Percentiles rank a stretch among this genome's conserved stretches.
These are phyloP conservation scores for Verticillium dahliae DNA, from an alignment of 2,329 filamentous ascomycete species.

Conservation along the genomic window DNA sequence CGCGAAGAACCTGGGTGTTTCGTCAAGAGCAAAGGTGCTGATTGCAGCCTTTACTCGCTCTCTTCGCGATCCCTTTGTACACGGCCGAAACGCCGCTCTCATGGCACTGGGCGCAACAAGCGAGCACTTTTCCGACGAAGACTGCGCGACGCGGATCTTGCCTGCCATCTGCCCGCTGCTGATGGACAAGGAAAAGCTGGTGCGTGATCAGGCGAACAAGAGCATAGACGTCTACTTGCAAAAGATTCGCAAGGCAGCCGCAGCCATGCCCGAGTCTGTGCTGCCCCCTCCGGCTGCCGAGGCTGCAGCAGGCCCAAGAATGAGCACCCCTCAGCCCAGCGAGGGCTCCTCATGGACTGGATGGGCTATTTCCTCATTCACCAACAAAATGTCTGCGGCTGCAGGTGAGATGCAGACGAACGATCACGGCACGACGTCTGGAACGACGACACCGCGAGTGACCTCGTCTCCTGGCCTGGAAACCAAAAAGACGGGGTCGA, in stretches of 20 bases:
- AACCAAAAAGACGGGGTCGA: constrained; percentile 34
- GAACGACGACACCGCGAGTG: constrained; percentile 33
- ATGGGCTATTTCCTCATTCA: constrained; percentile 98
- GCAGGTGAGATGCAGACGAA: constrained; percentile 76
- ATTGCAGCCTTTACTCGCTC: constrained; percentile 88
- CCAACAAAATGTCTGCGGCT: constrained; percentile 81
- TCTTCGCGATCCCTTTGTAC: constrained; percentile 87
- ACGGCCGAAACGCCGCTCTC: constrained; percentile 83
- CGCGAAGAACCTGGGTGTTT: constrained; percentile 73
- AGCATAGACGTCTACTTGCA: constrained; percentile 81
- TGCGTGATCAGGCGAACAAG: constrained; percentile 87
- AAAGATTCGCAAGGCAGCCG: constrained; percentile 72
- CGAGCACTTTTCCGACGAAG: constrained; percentile 84
- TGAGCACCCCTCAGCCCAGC: constrained; percentile 66
- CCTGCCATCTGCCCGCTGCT: constrained; percentile 78
- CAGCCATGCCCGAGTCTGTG: constrained; percentile 71
- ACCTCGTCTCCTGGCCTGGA: constrained; percentile 31
- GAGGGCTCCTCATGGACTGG: constrained; percentile 72
- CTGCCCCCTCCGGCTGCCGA: constrained; percentile 58
- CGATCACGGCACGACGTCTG: constrained; percentile 30
- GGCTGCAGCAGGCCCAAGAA: constrained; percentile 55
- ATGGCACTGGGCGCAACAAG: constrained; percentile 79
- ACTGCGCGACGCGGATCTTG: constrained; percentile 76
- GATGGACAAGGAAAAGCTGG: constrained; percentile 91
- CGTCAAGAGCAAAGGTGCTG: constrained; percentile 81